Percentiles rank a stretch among this genome's conserved stretches.
These are phyloP conservation scores for Aurantiochytrium sp. DNA, from an alignment of 108 stramenopile genomes.

Conservation along the genomic window DNA sequence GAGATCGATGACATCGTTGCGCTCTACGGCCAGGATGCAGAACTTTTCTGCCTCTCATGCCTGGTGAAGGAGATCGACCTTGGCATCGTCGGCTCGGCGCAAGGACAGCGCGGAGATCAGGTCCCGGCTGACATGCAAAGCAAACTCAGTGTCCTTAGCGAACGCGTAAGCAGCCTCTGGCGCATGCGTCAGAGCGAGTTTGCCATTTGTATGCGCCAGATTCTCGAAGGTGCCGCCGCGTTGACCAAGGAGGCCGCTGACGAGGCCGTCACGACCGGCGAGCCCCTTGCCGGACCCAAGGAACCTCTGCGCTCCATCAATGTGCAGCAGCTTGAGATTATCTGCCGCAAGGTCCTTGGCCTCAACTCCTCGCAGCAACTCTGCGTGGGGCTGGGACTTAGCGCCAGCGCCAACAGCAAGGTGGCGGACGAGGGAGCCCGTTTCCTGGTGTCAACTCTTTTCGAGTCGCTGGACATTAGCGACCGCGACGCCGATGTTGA, in stretches of 20 bases:
- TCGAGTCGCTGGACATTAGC: background rate
- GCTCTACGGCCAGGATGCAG: background rate
- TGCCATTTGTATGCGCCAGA: background rate
- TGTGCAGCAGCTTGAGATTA: background rate
- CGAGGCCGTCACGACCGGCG: background rate
- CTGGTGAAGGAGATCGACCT: background rate
- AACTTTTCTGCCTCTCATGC: background rate
- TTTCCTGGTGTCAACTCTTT: background rate
- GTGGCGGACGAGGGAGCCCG: background rate
- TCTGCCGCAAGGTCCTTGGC: background rate
- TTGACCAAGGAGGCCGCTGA: background rate
- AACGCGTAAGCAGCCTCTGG: background rate
- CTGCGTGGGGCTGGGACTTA: background rate
- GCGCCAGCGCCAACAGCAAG: background rate
- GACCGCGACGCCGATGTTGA: background rate
- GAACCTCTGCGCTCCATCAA: background rate
- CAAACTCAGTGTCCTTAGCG: background rate
- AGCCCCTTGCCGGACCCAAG: background rate
- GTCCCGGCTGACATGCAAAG: background rate
- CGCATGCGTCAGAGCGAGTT: background rate
- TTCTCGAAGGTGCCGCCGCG: background rate
- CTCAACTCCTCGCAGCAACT: constrained; percentile 2
- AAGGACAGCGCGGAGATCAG: background rate
- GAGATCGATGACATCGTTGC: background rate
- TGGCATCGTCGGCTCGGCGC: background rate